Conservation (phyloP, 176 grass and related monocot species). For the Echinochloa phyllopogon region DNA sequence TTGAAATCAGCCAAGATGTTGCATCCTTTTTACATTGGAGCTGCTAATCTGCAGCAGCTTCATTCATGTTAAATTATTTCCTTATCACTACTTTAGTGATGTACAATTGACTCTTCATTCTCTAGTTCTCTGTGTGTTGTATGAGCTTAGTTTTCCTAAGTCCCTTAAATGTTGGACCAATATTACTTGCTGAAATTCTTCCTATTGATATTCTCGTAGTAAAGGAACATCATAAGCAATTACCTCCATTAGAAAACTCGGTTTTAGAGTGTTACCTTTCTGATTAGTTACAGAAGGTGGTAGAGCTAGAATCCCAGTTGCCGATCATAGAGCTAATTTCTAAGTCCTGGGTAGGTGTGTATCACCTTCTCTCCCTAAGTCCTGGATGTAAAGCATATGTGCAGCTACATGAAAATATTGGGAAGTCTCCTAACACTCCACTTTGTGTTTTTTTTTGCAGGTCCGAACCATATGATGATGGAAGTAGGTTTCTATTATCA, state of each 20-base stretch:
- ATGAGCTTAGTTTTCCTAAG: constrained; percentile 9
- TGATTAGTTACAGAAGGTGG: constrained; percentile 19
- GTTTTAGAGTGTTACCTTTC: constrained; percentile 18
- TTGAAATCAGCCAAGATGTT: constrained; percentile 12
- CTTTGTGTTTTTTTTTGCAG: constrained; percentile 60
- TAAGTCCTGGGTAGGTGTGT: background rate
- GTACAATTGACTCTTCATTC: background rate
- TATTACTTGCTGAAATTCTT: background rate
- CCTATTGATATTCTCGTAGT: constrained; percentile 3
- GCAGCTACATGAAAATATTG: background rate
- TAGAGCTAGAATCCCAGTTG: background rate
- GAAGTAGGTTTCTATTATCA: constrained; percentile 53
- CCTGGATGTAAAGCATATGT: background rate
- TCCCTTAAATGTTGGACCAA: constrained; percentile 14
- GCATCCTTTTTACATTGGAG: background rate
- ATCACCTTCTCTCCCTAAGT: constrained; percentile 13
- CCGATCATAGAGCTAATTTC: background rate
- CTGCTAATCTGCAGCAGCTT: background rate
- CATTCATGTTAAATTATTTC: constrained; percentile 1
- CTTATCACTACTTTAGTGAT: background rate
- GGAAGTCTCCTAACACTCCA: constrained; percentile 23
- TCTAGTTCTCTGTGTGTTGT: constrained; percentile 9
- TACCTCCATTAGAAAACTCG: background rate
- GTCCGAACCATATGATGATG: constrained; percentile 99
- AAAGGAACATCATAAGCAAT: background rate